Evolutionary conservation across 106 monocot genomes (phyloP), one percentile per base, ranked within the genome.

Genomic region (Allium sativum): DNA sequence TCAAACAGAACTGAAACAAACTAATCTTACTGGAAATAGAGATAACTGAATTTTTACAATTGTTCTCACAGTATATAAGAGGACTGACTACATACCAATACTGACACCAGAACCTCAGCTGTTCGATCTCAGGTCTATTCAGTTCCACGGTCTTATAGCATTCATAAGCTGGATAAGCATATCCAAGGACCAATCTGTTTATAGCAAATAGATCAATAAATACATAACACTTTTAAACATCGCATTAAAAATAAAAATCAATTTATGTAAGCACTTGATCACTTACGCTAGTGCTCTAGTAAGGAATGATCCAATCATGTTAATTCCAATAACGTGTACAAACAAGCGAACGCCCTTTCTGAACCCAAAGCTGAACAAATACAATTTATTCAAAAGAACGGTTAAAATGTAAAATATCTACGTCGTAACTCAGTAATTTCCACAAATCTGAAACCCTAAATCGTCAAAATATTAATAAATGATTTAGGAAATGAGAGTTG

Each of bases 131-230:
- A 9, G 85, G 81, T 52, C 66, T 78, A 40, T 86, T 86, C 74
- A 75, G 62, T 62, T 86, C 85, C 70, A 86, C 81, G 12, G 52
- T 64, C 55, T 86, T 86, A 64, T 62, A 86, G 78, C 85, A 86
- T 55, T 86, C 81, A 65, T 81, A 86, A 40, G 81, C 81, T 10
- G 85, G 85, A 70, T 81, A 86, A 52, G 80, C 85, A 72, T 86
- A 86, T 2, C 85, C 85, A 53, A 86, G 78, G 65, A 77, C 73
- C 77, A 86, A 68, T 44, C 85, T 86, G 72, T 40, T 45, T n/a
- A 48, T 45, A 18, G 3, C 15, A 61, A 5, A 12, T 51, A 10
- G 20, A 58, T 50, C 11, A 66, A 11, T 41, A 12, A 64, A 46
- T 8, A 51, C 48, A 2, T 3, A 50, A 12, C 11, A 50, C 48